A percentile compares a stretch with the other conserved stretches of the same genome.
phyloP scores from a whole-genome alignment of 1,139 yeast genomes.

The Candida sojae region DNA sequence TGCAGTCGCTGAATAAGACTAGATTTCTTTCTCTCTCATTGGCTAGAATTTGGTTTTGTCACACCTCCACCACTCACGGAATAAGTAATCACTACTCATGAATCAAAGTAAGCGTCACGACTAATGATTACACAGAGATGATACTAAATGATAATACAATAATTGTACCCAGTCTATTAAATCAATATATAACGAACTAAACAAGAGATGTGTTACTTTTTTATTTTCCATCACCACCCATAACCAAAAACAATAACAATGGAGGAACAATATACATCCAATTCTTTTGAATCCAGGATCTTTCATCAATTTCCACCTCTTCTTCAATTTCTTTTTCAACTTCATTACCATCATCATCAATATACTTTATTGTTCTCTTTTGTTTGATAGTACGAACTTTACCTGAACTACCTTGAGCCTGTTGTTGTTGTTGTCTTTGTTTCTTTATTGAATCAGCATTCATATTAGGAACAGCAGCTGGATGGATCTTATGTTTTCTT shows the following conservation, averaged over 20 bases:
- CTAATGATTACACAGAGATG: too few relatives aligned
- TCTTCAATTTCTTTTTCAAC: conserved; percentile 26
- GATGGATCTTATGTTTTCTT: conserved; percentile 8
- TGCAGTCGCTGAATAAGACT: conserved; percentile 15
- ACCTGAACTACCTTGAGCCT: background rate
- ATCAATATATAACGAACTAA: background rate
- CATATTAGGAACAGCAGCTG: conserved; percentile 31
- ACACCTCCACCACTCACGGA: background rate
- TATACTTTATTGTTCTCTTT: conserved; percentile 14
- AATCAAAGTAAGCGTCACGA: background rate
- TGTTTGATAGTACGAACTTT: conserved; percentile 8
- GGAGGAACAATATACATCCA: conserved; percentile 56
- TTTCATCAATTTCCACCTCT: conserved; percentile 30
- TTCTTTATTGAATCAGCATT: conserved; percentile 21
- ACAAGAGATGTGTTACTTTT: background rate
- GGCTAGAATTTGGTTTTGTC: background rate
- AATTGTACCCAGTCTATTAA: background rate
- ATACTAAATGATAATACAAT: too few relatives aligned
- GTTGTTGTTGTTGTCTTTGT: conserved; percentile 10
- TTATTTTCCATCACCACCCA: conserved; percentile 24
- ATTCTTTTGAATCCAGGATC: conserved; percentile 54
- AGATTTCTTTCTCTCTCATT: conserved; percentile 15
- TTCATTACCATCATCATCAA: conserved; percentile 28
- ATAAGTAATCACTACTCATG: background rate
- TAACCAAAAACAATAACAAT: conserved; percentile 32